Evolutionary conservation across 768 basidiomycete species (phyloP), one percentile per base, ranked within the genome.

Genomic region (Lactarius sanguifluus): DNA sequence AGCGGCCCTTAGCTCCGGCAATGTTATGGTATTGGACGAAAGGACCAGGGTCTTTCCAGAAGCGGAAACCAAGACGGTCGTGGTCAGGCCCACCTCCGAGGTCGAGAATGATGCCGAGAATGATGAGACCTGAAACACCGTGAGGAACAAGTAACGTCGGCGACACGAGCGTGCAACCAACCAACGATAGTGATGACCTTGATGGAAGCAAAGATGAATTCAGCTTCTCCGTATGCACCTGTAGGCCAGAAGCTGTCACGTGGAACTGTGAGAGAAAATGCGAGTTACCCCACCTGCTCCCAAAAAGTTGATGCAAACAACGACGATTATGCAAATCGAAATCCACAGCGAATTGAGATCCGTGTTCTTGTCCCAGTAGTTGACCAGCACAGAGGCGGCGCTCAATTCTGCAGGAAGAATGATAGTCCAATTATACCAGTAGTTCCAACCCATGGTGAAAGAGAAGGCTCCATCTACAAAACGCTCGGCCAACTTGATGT

Each of bases 401-500:
- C 80, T 62, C 36, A 45, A 41, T 16, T 62, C 55, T 16, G 45
- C 18, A 28, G 60, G 30, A 25, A 64, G 63, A 34, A 61, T 62
- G 25, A 64, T 59, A 4, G 61, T 66, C 59, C 62, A 66, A 56
- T 58, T 67, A 56, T 68, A 77, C 83, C 79, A 83, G 68, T 84
- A 84, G 70, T 83, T 85, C 82, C 82, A 84, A 25, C 82, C 82
- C 73, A 78, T 77, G 34, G 76, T 70, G 72, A 79, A 79, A 38
- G 89, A 88, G 67, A 91, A 78, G 1, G 90, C 87, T 13, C 85
- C 87, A 68, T 91, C 84, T 8, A 93, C 87, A 71, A 93, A 94
- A 32, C 92, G 88, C 75, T 88, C 91, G 0, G 92, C 87, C 28
- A 94, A 76, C 66, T 82, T 90, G 74, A 93, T 92, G 72, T 92